These are phyloP conservation scores for Globisporangium lucens DNA, from an alignment of 352 stramenopile species.

Conservation along the genomic window DNA sequence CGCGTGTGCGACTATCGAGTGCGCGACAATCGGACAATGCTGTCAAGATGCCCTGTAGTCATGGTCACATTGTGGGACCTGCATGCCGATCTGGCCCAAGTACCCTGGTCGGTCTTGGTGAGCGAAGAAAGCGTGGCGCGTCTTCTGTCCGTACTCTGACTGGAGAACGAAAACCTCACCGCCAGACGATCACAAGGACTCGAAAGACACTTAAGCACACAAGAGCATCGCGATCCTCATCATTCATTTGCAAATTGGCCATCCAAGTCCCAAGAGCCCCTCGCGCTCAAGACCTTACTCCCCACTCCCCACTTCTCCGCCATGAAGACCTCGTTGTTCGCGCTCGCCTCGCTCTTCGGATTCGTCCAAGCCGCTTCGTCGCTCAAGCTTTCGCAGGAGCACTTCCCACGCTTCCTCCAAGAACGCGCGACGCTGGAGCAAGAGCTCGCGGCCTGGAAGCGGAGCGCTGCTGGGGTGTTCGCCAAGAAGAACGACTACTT, in stretches of 20 bases:
- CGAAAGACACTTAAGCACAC: background rate
- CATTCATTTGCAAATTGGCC: slow-evolving; percentile 38
- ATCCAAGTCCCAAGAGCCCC: slow-evolving; percentile 4
- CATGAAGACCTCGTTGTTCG: slow-evolving; percentile 36
- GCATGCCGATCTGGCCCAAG: background rate
- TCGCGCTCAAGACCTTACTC: slow-evolving; percentile 10
- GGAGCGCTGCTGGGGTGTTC: slow-evolving; percentile 39
- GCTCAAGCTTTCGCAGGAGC: slow-evolving; percentile 25
- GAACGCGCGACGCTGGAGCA: slow-evolving; percentile 33
- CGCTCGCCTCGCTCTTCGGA: slow-evolving; percentile 22
- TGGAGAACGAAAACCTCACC: no score
- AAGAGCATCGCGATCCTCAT: background rate
- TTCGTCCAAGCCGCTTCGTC: slow-evolving; percentile 15
- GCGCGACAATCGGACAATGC: slow-evolving; percentile 4
- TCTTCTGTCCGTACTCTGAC: no score
- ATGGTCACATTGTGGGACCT: background rate
- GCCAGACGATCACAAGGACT: no score
- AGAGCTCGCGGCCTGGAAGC: slow-evolving; percentile 50
- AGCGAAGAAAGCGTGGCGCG: background rate
- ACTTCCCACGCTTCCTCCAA: slow-evolving; percentile 44
- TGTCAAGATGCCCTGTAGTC: slow-evolving; percentile 3
- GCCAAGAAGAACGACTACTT: slow-evolving; percentile 52
- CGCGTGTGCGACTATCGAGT: slow-evolving; percentile 10
- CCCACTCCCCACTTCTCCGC: slow-evolving; percentile 11
- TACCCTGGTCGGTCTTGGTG: background rate